Conservation (phyloP, 1,139 yeast genomes). For the Candida labiduridarum region DNA sequence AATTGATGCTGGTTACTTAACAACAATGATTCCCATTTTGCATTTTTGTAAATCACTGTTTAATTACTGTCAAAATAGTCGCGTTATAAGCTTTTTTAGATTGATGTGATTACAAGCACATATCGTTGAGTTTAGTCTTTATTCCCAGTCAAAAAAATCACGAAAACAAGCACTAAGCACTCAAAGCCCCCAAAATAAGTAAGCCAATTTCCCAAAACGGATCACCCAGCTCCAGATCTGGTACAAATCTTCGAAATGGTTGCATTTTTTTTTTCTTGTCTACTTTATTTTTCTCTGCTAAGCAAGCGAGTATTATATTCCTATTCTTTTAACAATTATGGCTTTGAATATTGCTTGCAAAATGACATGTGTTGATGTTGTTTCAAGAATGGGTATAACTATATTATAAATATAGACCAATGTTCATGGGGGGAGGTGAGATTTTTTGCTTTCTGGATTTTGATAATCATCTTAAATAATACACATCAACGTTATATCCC, state of each 20-base stretch:
- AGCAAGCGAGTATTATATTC: not conserved
- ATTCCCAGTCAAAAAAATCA: not conserved
- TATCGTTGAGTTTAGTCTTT: too few species aligned
- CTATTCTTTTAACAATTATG: not conserved
- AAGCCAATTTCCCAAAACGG: not conserved
- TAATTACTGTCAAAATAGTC: not conserved
- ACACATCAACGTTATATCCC: not conserved
- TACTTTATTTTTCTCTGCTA: not conserved
- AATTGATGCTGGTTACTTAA: not conserved
- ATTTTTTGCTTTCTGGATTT: not conserved
- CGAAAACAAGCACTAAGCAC: not conserved
- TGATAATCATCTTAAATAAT: not conserved
- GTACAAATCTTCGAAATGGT: not conserved
- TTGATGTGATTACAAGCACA: too few species aligned
- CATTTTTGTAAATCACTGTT: too few species aligned
- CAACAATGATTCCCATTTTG: too few species aligned
- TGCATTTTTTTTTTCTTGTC: not conserved
- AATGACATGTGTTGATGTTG: not conserved
- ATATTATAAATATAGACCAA: not conserved
- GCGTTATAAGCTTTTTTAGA: not conserved
- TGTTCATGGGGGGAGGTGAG: not conserved
- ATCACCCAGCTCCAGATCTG: constrained; percentile 4
- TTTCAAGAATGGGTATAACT: not conserved
- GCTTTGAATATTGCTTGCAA: not conserved
- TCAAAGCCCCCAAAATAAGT: not conserved